These are phyloP conservation scores for Salix arbutifolia DNA, from an alignment of 345 rosid genomes.

Conservation along the genomic window DNA sequence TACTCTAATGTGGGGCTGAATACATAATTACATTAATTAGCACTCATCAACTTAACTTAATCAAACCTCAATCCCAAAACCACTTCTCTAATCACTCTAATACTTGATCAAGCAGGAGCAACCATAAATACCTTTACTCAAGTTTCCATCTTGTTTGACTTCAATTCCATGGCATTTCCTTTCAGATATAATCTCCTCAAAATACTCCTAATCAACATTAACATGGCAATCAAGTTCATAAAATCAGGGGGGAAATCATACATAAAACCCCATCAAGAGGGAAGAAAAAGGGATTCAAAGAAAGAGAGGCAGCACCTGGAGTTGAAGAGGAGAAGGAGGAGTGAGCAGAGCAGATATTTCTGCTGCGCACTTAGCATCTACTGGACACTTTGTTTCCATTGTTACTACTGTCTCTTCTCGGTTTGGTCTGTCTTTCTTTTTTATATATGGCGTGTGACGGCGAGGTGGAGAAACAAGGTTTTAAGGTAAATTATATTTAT, in stretches of 20 bases:
- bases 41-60: no score
- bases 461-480: no score
- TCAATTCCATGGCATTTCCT: slow-evolving; percentile 46
- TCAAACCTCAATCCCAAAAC: no score
- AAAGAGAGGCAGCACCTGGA: slow-evolving; percentile 38
- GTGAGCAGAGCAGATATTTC: slow-evolving; percentile 63
- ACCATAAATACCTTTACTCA: slow-evolving; percentile 50
- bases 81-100: no score
- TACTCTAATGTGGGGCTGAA: no score
- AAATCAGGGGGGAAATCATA: no score
- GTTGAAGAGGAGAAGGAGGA: slow-evolving; percentile 48
- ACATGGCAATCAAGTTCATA: not conserved
- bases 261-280: not conserved
- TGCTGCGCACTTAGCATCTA: slow-evolving; percentile 34
- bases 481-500: no score
- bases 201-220: slow-evolving; percentile 54
- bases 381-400: slow-evolving; percentile 48
- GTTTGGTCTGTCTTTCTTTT: no score
- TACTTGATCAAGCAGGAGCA: not conserved
- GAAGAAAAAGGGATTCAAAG: not conserved
- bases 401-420: no score
- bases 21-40: no score
- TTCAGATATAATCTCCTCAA: slow-evolving; percentile 46
- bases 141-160: slow-evolving; percentile 40
- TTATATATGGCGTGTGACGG: no score